Percentiles rank a stretch among this genome's conserved stretches.
Evolutionary conservation across 495 filamentous ascomycete species (phyloP).

Genomic region (Clavariopsis aquatica): DNA sequence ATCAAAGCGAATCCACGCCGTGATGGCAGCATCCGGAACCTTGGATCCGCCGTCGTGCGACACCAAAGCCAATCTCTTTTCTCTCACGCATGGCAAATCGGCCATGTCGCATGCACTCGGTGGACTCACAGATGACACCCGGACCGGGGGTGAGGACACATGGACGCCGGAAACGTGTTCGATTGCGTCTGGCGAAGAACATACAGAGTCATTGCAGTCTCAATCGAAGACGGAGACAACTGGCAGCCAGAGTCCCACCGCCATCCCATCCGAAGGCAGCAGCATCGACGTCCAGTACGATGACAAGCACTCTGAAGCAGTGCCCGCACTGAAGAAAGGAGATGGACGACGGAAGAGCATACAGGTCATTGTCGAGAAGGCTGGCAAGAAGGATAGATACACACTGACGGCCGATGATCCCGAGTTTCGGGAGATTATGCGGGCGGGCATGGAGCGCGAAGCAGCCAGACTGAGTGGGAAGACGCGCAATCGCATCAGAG

Average conservation of each 20-base stretch:
- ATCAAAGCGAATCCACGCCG: neutral
- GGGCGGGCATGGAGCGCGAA: conserved; percentile 51
- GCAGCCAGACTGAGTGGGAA: conserved; percentile 42
- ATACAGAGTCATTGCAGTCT: conserved; percentile 42
- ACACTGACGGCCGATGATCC: conserved; percentile 60
- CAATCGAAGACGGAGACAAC: conserved; percentile 33
- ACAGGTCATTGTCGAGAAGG: conserved; percentile 52
- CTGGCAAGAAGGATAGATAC: conserved; percentile 51
- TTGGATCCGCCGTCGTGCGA: neutral
- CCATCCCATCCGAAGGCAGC: conserved; percentile 9
- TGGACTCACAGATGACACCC: neutral
- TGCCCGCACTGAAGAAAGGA: neutral
- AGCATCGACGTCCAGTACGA: neutral
- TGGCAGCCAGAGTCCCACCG: conserved; percentile 10
- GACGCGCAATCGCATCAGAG: conserved; percentile 58
- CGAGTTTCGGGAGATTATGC: conserved; percentile 56
- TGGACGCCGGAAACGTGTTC: conserved; percentile 9
- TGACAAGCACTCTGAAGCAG: neutral
- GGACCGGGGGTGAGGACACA: conserved; percentile 4
- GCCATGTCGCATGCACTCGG: conserved; percentile 16
- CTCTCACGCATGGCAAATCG: conserved; percentile 15
- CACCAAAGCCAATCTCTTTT: conserved; percentile 1
- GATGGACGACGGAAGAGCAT: conserved; percentile 43
- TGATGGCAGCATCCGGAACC: neutral
- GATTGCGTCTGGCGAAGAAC: conserved; percentile 33